Percentiles rank a stretch among this genome's conserved stretches.
Conservation (phyloP, 495 filamentous ascomycete species). For the Penicillium soppii region DNA sequence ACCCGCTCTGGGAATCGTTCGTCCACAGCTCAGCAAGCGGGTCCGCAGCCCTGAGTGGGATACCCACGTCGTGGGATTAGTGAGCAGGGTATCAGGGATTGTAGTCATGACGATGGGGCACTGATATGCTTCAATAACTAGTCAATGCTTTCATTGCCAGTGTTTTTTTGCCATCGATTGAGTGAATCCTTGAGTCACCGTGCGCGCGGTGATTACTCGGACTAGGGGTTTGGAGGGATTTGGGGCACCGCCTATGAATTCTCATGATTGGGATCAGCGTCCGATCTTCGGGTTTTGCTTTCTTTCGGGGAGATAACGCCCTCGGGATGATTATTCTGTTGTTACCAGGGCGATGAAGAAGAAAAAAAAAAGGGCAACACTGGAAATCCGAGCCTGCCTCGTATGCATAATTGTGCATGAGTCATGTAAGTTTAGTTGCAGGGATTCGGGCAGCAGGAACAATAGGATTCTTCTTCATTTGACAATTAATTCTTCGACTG, state of each 20-base stretch:
- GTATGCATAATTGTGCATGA: neutral
- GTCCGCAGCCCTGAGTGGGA: neutral
- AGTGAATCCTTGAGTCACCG: neutral
- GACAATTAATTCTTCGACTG: neutral
- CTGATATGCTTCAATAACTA: neutral
- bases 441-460: neutral
- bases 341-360: neutral
- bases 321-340: neutral
- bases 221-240: no score
- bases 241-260: neutral
- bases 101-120: neutral
- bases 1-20: neutral
- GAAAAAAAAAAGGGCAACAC: neutral
- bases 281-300: neutral
- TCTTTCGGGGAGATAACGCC: neutral
- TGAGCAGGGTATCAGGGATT: neutral
- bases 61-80: neutral
- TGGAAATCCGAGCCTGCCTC: neutral
- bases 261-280: neutral
- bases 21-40: neutral
- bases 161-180: no score
- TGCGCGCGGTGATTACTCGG: neutral
- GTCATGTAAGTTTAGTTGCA: neutral
- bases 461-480: neutral
- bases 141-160: neutral